Conservation (phyloP, 129 eudicot species). For the Silybum marianum region DNA sequence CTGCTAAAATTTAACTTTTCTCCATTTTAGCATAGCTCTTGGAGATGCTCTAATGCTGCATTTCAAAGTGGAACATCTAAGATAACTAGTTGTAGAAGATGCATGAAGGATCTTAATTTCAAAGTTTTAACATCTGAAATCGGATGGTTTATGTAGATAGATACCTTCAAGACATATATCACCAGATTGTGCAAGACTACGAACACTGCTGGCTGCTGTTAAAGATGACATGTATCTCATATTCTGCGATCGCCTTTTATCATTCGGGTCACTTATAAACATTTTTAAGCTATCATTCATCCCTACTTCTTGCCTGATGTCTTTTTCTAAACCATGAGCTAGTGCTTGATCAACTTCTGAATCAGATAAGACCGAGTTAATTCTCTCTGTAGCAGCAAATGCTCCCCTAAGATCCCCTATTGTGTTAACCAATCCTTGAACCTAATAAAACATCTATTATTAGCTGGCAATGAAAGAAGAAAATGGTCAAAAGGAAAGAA, state of each 20-base stretch:
- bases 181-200: conserved; percentile 72
- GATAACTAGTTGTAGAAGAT: not conserved
- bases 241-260: conserved; percentile 41
- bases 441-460: conserved; percentile 43
- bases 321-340: conserved; percentile 80
- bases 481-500: conserved; percentile 17
- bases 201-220: conserved; percentile 65
- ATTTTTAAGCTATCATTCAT: conserved; percentile 47
- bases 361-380: conserved; percentile 75
- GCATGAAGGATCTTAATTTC: not conserved
- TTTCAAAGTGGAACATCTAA: not conserved
- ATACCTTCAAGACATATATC: conserved; percentile 93
- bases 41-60: too few relatives aligned
- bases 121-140: not conserved
- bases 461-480: conserved; percentile 16
- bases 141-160: conserved; percentile 25
- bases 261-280: conserved; percentile 49
- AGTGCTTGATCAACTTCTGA: conserved; percentile 85
- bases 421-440: conserved; percentile 97
- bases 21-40: too few relatives aligned
- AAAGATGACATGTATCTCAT: conserved; percentile 75
- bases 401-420: conserved; percentile 97
- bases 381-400: conserved; percentile 95
- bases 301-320: conserved; percentile 51
- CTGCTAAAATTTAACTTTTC: too few relatives aligned